phyloP scores from a whole-genome alignment of 495 filamentous ascomycete genomes.

The Xylaria curta region DNA sequence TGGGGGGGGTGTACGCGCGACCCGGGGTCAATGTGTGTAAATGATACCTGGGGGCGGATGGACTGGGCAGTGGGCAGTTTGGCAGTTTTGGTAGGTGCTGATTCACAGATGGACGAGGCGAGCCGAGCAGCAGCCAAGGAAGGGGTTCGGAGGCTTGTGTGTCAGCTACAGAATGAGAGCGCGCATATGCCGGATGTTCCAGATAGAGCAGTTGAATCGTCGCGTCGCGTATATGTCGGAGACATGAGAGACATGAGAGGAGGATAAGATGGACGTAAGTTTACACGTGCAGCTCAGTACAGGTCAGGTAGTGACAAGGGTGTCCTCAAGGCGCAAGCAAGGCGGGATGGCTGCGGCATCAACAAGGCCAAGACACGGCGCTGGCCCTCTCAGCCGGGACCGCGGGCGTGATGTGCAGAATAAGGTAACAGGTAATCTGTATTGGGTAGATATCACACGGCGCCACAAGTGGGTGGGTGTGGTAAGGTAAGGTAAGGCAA shows the following conservation, averaged over 20 bases:
- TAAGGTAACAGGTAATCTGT: background rate
- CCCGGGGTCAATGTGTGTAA: background rate
- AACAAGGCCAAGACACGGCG: background rate
- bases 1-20: background rate
- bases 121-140: conserved; percentile 21
- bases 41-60: conserved; percentile 13
- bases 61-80: background rate
- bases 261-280: background rate
- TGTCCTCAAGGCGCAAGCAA: background rate
- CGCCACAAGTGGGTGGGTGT: background rate
- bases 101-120: conserved; percentile 11
- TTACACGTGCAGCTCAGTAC: background rate
- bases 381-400: background rate
- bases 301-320: background rate
- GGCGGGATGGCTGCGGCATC: conserved; percentile 2
- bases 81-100: background rate
- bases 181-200: conserved; percentile 31
- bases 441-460: conserved; percentile 9
- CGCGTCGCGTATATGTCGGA: background rate
- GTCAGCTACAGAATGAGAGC: conserved; percentile 9
- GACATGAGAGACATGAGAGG: too few species aligned
- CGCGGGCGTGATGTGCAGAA: background rate
- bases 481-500: background rate
- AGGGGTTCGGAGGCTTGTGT: conserved; percentile 17
- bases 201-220: conserved; percentile 23